phyloP scores from a whole-genome alignment of 1,284 basidiomycete genomes.

The Apiotrichum siamense region DNA sequence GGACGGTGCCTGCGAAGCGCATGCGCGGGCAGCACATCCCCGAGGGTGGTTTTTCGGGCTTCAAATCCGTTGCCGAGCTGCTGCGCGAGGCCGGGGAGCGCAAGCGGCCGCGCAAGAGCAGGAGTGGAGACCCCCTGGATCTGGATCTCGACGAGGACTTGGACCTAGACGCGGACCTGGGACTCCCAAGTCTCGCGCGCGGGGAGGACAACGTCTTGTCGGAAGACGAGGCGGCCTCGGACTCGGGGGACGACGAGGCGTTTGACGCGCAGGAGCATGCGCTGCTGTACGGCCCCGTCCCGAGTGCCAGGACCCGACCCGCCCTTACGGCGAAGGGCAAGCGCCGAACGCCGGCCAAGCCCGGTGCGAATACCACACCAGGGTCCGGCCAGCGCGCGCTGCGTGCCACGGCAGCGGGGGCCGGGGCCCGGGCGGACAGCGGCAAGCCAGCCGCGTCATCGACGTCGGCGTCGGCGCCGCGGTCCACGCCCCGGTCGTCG shows the following conservation, averaged over 20 bases:
- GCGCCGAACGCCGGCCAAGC: neutral
- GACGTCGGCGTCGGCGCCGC: neutral
- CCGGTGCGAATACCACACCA: slow-evolving; percentile 4
- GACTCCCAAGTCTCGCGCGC: too few relatives aligned
- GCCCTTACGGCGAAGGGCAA: neutral
- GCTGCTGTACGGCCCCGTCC: slow-evolving; percentile 3
- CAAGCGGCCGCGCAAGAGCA: slow-evolving; percentile 8
- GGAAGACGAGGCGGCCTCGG: neutral
- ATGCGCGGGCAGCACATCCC: slow-evolving; percentile 39
- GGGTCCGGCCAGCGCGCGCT: too few relatives aligned
- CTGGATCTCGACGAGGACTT: neutral
- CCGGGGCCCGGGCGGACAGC: too few relatives aligned
- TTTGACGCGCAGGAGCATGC: slow-evolving; percentile 16
- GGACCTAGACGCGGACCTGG: neutral
- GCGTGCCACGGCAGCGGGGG: too few relatives aligned
- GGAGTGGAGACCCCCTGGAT: too few relatives aligned
- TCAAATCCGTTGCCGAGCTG: slow-evolving; percentile 41
- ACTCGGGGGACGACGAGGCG: slow-evolving; percentile 5
- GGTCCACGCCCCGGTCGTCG: neutral
- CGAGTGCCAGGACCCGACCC: too few relatives aligned
- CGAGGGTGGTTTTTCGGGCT: slow-evolving; percentile 38
- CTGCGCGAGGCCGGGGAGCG: slow-evolving; percentile 23
- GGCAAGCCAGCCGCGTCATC: too few relatives aligned
- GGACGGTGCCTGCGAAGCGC: too few relatives aligned
- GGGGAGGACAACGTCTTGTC: slow-evolving; percentile 1